These are phyloP conservation scores for Bathelium albidoporum DNA, from an alignment of 495 filamentous ascomycete species.

Conservation along the genomic window DNA sequence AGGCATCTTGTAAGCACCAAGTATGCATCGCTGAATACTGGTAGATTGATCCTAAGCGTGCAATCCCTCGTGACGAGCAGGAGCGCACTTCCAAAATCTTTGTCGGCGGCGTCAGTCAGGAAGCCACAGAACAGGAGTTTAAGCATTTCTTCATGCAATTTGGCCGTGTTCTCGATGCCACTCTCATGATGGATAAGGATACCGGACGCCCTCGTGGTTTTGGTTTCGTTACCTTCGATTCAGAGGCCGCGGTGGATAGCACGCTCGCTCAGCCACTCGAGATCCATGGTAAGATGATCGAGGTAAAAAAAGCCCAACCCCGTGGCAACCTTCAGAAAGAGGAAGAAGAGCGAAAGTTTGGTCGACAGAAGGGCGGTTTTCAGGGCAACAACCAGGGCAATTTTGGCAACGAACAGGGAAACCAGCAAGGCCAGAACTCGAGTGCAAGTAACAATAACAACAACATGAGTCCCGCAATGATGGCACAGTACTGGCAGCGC, in stretches of 20 bases:
- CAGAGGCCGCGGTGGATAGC: conserved; percentile 86
- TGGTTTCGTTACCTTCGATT: conserved; percentile 98
- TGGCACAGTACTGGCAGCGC: conserved; percentile 94
- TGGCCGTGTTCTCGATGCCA: conserved; percentile 90
- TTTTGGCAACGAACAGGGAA: conserved; percentile 27
- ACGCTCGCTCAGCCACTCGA: conserved; percentile 71
- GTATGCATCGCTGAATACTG: neutral
- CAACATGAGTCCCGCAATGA: conserved; percentile 86
- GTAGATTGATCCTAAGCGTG: conserved; percentile 91
- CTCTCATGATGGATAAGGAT: conserved; percentile 99
- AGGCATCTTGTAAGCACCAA: conserved; percentile 8
- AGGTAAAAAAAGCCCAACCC: conserved; percentile 96
- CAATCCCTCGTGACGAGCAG: conserved; percentile 95
- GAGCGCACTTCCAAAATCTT: conserved; percentile 98
- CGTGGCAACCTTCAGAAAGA: conserved; percentile 89
- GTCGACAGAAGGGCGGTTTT: conserved; percentile 39
- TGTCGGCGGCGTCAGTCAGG: conserved; percentile 93
- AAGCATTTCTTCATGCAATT: conserved; percentile 94
- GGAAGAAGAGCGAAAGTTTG: conserved; percentile 55
- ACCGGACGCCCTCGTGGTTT: conserved; percentile 92
- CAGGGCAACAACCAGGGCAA: conserved; percentile 23
- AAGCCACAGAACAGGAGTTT: conserved; percentile 91
- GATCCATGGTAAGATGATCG: conserved; percentile 90
- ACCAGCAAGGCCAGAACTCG: conserved; percentile 13
- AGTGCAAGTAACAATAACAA: conserved; percentile 21